These are phyloP conservation scores for Acanthamoeba royreba DNA, from an alignment of 208 protist genomes.

Conservation along the genomic window DNA sequence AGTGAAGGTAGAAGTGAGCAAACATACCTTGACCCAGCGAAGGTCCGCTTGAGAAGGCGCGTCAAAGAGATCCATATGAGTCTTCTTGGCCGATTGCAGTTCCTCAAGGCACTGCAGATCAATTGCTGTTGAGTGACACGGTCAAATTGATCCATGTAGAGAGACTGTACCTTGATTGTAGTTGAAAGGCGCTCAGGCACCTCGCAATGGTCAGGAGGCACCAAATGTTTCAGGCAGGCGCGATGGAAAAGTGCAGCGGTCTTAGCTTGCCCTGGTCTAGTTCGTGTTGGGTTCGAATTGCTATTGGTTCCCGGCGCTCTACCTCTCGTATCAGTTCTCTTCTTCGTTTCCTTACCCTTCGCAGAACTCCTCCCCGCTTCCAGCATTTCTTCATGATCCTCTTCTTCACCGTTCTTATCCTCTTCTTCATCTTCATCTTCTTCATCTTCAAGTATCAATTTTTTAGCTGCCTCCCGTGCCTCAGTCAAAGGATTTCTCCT, in stretches of 20 bases:
- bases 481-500: neutral
- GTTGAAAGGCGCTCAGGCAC: slow-evolving; percentile 51
- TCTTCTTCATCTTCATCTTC: neutral
- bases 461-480: no score
- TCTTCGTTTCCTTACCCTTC: no score
- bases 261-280: no score
- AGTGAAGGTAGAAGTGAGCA: neutral
- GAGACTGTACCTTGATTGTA: neutral
- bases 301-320: no score
- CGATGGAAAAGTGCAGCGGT: slow-evolving; percentile 53
- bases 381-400: neutral
- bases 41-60: neutral
- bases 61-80: neutral
- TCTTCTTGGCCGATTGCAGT: neutral
- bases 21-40: slow-evolving; percentile 32
- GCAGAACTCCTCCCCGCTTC: neutral
- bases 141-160: no score
- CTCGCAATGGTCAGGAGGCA: slow-evolving; percentile 56
- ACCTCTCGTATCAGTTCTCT: no score
- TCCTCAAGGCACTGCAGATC: slow-evolving; percentile 44
- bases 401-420: neutral
- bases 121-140: no score
- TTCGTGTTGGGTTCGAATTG: no score
- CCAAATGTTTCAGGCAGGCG: slow-evolving; percentile 48
- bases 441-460: no score